Percentiles rank a stretch among this genome's conserved stretches.
phyloP scores from a whole-genome alignment of 2,329 filamentous ascomycete genomes.

The Colletotrichum simmondsii region DNA sequence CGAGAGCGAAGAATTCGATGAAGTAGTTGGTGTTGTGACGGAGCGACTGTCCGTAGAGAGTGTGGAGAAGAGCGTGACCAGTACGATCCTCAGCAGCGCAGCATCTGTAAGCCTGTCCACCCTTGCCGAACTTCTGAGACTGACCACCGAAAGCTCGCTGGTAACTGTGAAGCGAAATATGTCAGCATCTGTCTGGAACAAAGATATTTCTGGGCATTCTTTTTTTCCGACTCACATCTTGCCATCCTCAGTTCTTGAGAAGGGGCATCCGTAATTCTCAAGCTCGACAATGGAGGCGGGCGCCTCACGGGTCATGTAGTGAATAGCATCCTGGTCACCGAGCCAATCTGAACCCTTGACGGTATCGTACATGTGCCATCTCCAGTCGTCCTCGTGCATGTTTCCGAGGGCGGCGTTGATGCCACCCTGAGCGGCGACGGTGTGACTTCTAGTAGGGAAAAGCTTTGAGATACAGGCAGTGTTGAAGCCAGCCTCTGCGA shows the following conservation, averaged over 20 bases:
- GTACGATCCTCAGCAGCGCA: conserved; percentile 97
- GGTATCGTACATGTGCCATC: conserved; percentile 99
- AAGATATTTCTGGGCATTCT: neutral
- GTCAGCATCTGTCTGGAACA: conserved; percentile 36
- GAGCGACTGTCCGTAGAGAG: conserved; percentile 96
- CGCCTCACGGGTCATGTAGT: conserved; percentile 98
- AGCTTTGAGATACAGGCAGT: conserved; percentile 89
- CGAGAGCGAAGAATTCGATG: conserved; percentile 98
- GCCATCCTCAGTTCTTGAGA: conserved; percentile 95
- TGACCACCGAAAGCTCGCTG: conserved; percentile 99
- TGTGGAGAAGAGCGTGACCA: conserved; percentile 97
- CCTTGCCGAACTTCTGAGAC: conserved; percentile 94
- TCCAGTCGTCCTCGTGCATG: conserved; percentile 99
- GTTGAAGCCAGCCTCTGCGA: conserved; percentile 90
- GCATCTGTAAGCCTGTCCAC: conserved; percentile 97
- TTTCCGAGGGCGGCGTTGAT: conserved; percentile 92
- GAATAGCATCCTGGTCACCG: conserved; percentile 96
- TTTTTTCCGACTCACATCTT: conserved; percentile 74
- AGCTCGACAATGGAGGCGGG: conserved; percentile 92
- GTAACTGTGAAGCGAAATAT: conserved; percentile 69
- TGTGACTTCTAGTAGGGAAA: conserved; percentile 87
- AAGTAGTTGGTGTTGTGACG: conserved; percentile 99
- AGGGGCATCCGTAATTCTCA: conserved; percentile 97
- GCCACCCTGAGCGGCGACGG: conserved; percentile 83
- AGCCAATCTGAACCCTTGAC: conserved; percentile 99